phyloP scores from a whole-genome alignment of 2,329 filamentous ascomycete species.

The Epichloe coenophiala region DNA sequence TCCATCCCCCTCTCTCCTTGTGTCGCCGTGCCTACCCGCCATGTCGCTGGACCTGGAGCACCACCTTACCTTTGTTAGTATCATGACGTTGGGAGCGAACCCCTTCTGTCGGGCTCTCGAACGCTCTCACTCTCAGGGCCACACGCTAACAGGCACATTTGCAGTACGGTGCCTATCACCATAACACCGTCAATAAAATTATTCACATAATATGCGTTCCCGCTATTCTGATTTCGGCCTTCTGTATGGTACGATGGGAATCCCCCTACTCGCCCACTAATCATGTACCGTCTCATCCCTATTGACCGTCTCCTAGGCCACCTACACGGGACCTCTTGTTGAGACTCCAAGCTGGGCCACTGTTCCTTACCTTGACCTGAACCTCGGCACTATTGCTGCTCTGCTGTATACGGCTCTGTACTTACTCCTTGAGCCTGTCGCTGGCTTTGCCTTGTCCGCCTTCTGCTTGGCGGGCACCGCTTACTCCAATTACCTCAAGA shows the following conservation, averaged over 20 bases:
- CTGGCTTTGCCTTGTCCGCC: conserved; percentile 62
- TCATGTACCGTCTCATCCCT: not conserved
- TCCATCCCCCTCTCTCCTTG: not conserved
- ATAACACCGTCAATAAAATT: conserved; percentile 60
- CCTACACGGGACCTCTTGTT: conserved; percentile 49
- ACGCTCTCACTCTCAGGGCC: not conserved
- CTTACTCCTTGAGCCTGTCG: conserved; percentile 85
- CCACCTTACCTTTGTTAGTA: conserved; percentile 60
- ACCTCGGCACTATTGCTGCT: conserved; percentile 49
- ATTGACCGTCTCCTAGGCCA: conserved; percentile 29
- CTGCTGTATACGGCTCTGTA: conserved; percentile 67
- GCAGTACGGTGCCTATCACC: conserved; percentile 76
- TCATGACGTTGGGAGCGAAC: not conserved
- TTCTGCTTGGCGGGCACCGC: conserved; percentile 66
- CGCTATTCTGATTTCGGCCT: conserved; percentile 55
- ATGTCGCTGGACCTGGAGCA: conserved; percentile 69
- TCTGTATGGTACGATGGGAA: conserved; percentile 50
- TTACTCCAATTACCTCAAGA: conserved; percentile 59
- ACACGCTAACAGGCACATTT: not conserved
- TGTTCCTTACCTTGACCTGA: conserved; percentile 53
- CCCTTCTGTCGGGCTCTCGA: not conserved
- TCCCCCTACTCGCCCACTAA: not conserved
- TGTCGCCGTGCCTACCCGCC: conserved; percentile 11
- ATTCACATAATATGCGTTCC: conserved; percentile 76
- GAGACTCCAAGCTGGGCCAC: conserved; percentile 54